Percentiles rank a stretch among this genome's conserved stretches.
Conservation (phyloP, 2,329 filamentous ascomycete genomes). For the Claviceps sorghi region DNA sequence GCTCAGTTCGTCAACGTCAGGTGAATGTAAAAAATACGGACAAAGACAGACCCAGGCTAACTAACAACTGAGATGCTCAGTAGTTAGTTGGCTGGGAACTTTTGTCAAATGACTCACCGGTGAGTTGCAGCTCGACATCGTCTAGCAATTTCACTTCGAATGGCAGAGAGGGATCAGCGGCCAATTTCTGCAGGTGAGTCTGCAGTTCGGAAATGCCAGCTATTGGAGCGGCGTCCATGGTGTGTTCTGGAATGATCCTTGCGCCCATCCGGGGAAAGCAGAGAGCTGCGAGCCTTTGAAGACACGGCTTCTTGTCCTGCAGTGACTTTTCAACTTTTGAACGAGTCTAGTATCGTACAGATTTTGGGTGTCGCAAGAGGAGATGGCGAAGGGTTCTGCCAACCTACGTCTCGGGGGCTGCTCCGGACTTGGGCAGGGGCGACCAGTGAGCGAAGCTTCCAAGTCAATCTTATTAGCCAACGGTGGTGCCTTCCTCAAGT, state of each 20-base stretch:
- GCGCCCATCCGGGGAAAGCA: conserved; percentile 13
- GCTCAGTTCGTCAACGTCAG: background rate
- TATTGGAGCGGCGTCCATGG: conserved; percentile 30
- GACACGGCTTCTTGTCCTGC: background rate
- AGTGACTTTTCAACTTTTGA: background rate
- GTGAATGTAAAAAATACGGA: background rate
- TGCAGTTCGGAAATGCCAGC: conserved; percentile 39
- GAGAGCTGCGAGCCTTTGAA: background rate
- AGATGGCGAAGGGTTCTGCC: background rate
- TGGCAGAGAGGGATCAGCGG: conserved; percentile 25
- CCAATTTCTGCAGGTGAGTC: conserved; percentile 36
- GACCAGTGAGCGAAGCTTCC: no score
- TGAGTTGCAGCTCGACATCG: conserved; percentile 44
- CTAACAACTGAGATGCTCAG: background rate
- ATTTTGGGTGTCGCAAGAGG: background rate
- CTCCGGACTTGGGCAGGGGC: no score
- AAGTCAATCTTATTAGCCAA: no score
- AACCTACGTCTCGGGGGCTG: background rate
- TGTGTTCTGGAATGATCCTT: conserved; percentile 22
- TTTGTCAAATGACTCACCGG: conserved; percentile 20
- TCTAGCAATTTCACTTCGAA: conserved; percentile 40
- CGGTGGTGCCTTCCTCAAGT: no score
- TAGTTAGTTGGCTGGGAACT: background rate
- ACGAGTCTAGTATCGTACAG: background rate
- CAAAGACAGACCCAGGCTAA: background rate